Evolutionary conservation across 345 rosid genomes (phyloP).

Genomic region (Boechera retrofracta): DNA sequence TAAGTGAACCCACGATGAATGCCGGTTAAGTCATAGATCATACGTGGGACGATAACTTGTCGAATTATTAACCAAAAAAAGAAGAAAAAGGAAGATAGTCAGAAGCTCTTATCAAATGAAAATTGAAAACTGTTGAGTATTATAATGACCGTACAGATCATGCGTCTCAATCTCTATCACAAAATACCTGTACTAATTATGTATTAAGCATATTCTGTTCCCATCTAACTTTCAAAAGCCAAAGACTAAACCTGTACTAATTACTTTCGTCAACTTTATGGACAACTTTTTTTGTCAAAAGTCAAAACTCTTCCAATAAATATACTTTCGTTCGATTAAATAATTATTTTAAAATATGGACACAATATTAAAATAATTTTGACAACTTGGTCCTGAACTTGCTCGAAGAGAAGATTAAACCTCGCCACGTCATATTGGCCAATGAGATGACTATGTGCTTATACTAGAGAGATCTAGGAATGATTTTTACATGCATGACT

Average conservation of each 20-base stretch:
- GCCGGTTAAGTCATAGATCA: background rate
- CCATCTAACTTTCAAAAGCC: slow-evolving; percentile 19
- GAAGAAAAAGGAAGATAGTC: slow-evolving; percentile 27
- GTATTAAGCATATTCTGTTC: slow-evolving; percentile 13
- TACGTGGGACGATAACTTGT: slow-evolving; percentile 25
- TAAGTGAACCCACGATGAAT: slow-evolving; percentile 22
- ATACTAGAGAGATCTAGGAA: background rate
- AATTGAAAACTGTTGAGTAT: slow-evolving; percentile 14
- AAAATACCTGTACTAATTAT: slow-evolving; percentile 7
- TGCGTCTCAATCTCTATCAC: slow-evolving; percentile 23
- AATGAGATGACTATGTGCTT: background rate
- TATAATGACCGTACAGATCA: slow-evolving; percentile 40
- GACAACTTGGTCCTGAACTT: slow-evolving; percentile 1
- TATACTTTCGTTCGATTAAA: background rate
- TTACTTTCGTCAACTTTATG: background rate
- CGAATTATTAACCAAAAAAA: background rate
- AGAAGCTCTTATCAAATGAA: slow-evolving; percentile 40
- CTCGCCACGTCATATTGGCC: slow-evolving; percentile 4
- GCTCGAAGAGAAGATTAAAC: slow-evolving; percentile 1
- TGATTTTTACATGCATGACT: too few relatives aligned
- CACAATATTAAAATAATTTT: background rate
- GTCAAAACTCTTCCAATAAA: background rate
- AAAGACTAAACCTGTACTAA: background rate
- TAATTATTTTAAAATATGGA: background rate
- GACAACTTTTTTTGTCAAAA: background rate